phyloP scores from a whole-genome alignment of 176 grass and related monocot species.

The Rhynchospora breviuscula region DNA sequence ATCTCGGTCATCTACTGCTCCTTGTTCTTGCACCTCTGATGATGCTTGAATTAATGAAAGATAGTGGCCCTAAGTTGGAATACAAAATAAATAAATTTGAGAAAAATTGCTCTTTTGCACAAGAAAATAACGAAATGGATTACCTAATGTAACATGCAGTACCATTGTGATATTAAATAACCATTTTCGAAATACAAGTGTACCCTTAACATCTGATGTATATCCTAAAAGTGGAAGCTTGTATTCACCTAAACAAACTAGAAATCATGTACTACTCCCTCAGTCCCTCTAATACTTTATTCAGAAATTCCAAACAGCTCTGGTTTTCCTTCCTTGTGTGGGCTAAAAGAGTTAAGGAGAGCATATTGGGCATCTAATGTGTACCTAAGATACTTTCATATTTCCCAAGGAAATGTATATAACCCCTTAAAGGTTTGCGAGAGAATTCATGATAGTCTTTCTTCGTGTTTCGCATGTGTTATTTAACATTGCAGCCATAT shows the following conservation, averaged over 20 bases:
- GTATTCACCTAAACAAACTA: background rate
- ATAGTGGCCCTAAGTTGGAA: slow-evolving; percentile 46
- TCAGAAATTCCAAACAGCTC: background rate
- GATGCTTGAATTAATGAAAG: slow-evolving; percentile 59
- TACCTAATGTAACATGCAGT: background rate
- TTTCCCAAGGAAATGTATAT: background rate
- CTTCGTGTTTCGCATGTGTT: background rate
- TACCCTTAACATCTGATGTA: background rate
- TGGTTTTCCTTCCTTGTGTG: background rate
- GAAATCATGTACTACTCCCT: background rate
- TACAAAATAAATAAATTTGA: slow-evolving; percentile 1
- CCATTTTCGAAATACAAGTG: background rate
- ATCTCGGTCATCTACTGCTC: slow-evolving; percentile 79
- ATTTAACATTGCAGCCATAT: background rate
- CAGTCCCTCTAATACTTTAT: background rate
- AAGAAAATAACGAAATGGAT: background rate
- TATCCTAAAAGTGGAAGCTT: background rate
- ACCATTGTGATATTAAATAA: background rate
- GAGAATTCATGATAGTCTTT: background rate
- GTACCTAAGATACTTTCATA: background rate
- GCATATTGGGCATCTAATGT: background rate
- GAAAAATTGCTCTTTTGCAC: background rate
- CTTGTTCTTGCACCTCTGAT: slow-evolving; percentile 67
- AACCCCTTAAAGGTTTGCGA: background rate
- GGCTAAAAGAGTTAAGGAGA: background rate